Conservation (phyloP, 768 basidiomycete genomes). For the Chlorophyllum brunneum region DNA sequence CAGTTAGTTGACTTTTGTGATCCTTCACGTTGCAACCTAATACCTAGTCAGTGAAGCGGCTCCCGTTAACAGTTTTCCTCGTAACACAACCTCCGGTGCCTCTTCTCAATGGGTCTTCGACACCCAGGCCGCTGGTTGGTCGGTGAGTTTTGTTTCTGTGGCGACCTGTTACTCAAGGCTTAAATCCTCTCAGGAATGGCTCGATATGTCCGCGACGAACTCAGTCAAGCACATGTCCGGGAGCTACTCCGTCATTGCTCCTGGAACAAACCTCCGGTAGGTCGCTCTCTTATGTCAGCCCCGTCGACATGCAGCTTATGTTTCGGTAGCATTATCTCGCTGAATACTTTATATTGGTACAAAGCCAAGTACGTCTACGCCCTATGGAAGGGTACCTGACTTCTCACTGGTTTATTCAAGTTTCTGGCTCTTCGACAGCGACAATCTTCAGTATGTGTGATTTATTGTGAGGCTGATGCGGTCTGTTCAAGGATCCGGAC, state of each 20-base stretch:
- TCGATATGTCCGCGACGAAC: constrained; percentile 35
- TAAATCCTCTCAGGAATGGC: constrained; percentile 36
- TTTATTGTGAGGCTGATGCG: not conserved
- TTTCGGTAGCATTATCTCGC: constrained; percentile 45
- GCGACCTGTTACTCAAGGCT: not conserved
- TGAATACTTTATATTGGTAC: constrained; percentile 64
- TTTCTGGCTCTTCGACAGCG: constrained; percentile 59
- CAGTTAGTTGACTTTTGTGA: constrained; percentile 32
- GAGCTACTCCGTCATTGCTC: constrained; percentile 46
- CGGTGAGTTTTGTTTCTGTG: constrained; percentile 25
- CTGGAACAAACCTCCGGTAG: constrained; percentile 49
- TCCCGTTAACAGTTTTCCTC: constrained; percentile 57
- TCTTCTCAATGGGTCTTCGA: constrained; percentile 57
- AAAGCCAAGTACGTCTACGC: constrained; percentile 42
- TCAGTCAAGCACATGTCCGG: constrained; percentile 48
- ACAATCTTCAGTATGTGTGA: constrained; percentile 35
- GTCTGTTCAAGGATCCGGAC: not conserved
- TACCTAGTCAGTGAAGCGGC: constrained; percentile 42
- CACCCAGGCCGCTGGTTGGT: constrained; percentile 45
- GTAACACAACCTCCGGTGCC: constrained; percentile 33
- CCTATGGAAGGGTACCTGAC: not conserved
- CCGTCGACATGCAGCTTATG: not conserved
- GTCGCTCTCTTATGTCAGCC: not conserved
- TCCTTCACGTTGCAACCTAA: not conserved
- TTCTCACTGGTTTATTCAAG: constrained; percentile 22